Evolutionary conservation across 2,329 filamentous ascomycete genomes (phyloP), one percentile per base, ranked within the genome.

Genomic region (Microdochium bolleyi): DNA sequence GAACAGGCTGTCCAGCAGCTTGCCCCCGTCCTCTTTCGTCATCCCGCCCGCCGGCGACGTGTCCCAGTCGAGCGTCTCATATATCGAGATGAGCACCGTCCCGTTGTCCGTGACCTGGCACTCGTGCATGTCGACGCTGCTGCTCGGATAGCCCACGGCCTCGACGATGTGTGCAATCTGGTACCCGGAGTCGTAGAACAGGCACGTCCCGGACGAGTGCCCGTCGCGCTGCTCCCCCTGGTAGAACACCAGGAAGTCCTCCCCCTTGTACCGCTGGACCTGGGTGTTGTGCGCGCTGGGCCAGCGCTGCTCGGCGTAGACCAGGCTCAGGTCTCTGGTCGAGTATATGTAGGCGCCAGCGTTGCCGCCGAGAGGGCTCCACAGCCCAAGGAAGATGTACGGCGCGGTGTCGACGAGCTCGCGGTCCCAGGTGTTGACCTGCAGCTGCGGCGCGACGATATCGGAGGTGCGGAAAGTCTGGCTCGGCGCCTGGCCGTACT

Each of bases 291-390:
- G 51, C 22, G 46, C 56, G 11, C 48, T 50, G 10, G 54, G 51
- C 57, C 57, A 59, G 21, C 24, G 49, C 21, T 54, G 54, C 9
- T 71, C 64, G 52, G 67, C 67, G 53, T 71, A 71, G 2, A 72
- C 63, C 2, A 71, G 64, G 44, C 65, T 69, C 22, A 72, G 61
- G 49, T 71, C 69, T 24, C 58, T 57, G 22, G 62, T 60, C 50
- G 64, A 62, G 49, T 69, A 58, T 27, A 71, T 70, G 60, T 70
- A 63, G 21, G 69, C 68, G 11, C 64, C 66, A 13, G 61, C 59
- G 49, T 55, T 59, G 44, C 38, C 22, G 53, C 56, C 46, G 58
- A 66, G 41, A 54, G 57, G 44, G 57, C 16, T 52, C 21, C 48
- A n/a, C 9, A 54, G 58, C 22, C 63, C 64, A 24, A 71, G 53